These are phyloP conservation scores for Saccharomycodes ludwigii DNA, from an alignment of 805 yeast genomes.

Conservation along the genomic window DNA sequence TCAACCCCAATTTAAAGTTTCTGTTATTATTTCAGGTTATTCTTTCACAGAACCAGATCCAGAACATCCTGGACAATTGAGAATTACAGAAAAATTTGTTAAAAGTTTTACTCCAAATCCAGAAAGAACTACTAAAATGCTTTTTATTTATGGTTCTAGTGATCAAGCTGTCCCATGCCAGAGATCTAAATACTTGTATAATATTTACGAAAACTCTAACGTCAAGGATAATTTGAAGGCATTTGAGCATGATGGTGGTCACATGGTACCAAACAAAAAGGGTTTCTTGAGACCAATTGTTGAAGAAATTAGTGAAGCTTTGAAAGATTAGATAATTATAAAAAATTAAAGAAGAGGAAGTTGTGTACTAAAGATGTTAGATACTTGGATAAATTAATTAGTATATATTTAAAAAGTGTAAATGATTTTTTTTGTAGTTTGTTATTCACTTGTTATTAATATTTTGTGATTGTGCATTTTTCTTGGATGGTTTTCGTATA, in stretches of 20 bases:
- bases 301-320: slow-evolving; percentile 22
- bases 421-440: too few relatives aligned
- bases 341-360: neutral
- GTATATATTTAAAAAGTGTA: too few relatives aligned
- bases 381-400: too few relatives aligned
- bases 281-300: slow-evolving; percentile 33
- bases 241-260: slow-evolving; percentile 90
- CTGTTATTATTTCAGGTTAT: slow-evolving; percentile 63
- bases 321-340: slow-evolving; percentile 4
- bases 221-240: slow-evolving; percentile 30
- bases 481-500: too few relatives aligned
- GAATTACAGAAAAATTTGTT: slow-evolving; percentile 25
- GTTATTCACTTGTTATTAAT: too few relatives aligned
- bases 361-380: too few relatives aligned
- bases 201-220: slow-evolving; percentile 30
- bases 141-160: slow-evolving; percentile 75
- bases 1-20: slow-evolving; percentile 47
- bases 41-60: slow-evolving; percentile 32
- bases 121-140: slow-evolving; percentile 28
- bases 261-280: slow-evolving; percentile 86
- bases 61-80: slow-evolving; percentile 20
- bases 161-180: slow-evolving; percentile 78
- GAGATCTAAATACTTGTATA: slow-evolving; percentile 50
- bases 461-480: too few relatives aligned
- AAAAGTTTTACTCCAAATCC: slow-evolving; percentile 21